These are phyloP conservation scores for Ceratopteris richardii DNA, from an alignment of 75 land plant species.

Conservation along the genomic window DNA sequence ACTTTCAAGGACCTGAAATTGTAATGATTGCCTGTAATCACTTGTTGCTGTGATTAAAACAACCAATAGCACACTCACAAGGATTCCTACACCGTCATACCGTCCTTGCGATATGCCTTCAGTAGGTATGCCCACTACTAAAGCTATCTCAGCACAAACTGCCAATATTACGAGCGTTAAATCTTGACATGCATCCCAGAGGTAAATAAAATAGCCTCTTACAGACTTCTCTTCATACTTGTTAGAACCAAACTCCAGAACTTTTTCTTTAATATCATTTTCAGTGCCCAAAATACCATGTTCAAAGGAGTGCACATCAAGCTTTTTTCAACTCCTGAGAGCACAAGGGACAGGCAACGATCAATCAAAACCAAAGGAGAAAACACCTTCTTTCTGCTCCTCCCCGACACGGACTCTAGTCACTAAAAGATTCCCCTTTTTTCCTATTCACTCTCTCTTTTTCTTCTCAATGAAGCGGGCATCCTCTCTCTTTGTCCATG, in stretches of 20 bases:
- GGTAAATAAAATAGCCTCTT: background rate
- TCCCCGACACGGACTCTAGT: no score
- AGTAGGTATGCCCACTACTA: background rate
- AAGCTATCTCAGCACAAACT: background rate
- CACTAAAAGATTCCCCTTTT: no score
- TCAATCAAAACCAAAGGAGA: no score
- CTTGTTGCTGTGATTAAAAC: slow-evolving; percentile 22
- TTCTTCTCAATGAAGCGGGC: no score
- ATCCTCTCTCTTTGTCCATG: no score
- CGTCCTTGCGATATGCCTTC: slow-evolving; percentile 10
- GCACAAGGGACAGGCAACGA: no score
- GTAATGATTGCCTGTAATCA: no score
- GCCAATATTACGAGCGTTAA: background rate
- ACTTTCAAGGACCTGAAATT: slow-evolving; percentile 18
- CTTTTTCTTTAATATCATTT: background rate
- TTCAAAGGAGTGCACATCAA: background rate
- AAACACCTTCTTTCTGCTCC: no score
- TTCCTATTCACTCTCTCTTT: no score
- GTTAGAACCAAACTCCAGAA: background rate
- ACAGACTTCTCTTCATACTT: background rate
- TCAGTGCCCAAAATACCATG: background rate
- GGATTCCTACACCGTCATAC: slow-evolving; percentile 30
- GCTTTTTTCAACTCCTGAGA: no score
- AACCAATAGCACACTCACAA: slow-evolving; percentile 17
- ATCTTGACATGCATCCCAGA: background rate